These are phyloP conservation scores for Mycena indigotica DNA, from an alignment of 768 basidiomycete genomes.

Conservation along the genomic window DNA sequence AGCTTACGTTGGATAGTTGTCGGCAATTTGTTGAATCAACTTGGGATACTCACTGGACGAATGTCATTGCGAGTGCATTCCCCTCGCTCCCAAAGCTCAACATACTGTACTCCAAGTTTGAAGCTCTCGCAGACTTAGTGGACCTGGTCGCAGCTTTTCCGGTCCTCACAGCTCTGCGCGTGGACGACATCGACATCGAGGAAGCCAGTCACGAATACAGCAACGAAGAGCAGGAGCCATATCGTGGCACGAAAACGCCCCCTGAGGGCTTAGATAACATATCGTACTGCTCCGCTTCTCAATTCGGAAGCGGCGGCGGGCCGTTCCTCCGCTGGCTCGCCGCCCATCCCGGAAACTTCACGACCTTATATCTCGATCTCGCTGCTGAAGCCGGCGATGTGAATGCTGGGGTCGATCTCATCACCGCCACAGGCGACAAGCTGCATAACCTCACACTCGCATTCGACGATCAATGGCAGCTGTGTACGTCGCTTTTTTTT, in stretches of 20 bases:
- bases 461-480: constrained; percentile 11
- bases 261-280: constrained; percentile 8
- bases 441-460: constrained; percentile 11
- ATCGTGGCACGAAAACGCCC: constrained; percentile 6
- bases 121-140: constrained; percentile 14
- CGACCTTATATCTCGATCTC: constrained; percentile 11
- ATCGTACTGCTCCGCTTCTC: constrained; percentile 10
- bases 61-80: constrained; percentile 9
- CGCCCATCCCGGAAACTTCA: constrained; percentile 7
- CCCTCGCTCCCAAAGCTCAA: constrained; percentile 9
- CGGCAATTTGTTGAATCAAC: background rate
- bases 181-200: constrained; percentile 14
- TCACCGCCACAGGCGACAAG: constrained; percentile 3
- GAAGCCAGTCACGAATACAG: constrained; percentile 15
- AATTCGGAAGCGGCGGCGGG: too few species aligned
- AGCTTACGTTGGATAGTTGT: constrained; percentile 17
- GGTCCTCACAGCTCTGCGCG: constrained; percentile 12
- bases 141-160: constrained; percentile 17
- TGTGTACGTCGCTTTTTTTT: background rate
- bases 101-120: constrained; percentile 8
- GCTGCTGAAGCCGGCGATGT: constrained; percentile 17
- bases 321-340: constrained; percentile 21
- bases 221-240: constrained; percentile 18
- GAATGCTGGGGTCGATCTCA: constrained; percentile 15
- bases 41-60: constrained; percentile 19